Conservation (phyloP, 2,329 filamentous ascomycete genomes). For the Cytospora paraplurivora region DNA sequence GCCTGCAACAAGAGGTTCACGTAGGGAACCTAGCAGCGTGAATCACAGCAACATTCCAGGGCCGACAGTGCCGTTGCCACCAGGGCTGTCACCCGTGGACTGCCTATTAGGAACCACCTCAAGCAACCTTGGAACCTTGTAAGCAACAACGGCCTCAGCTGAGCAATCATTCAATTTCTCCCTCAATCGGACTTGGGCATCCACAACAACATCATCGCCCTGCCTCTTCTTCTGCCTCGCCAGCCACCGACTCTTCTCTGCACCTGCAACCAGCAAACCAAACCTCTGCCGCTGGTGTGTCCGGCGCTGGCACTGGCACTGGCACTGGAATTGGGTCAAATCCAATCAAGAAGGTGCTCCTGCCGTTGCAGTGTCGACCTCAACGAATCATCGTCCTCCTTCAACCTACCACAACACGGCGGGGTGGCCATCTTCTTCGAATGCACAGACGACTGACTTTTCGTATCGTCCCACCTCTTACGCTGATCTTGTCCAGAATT, state of each 20-base stretch:
- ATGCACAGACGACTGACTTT: not conserved
- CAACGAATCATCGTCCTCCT: conserved; percentile 13
- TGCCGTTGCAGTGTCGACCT: conserved; percentile 13
- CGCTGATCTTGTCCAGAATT: conserved; percentile 1
- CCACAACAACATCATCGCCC: conserved; percentile 16
- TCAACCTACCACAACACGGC: conserved; percentile 7
- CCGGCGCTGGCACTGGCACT: conserved; percentile 25
- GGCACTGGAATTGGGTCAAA: conserved; percentile 14
- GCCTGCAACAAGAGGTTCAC: too few species aligned
- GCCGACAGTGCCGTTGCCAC: conserved; percentile 6
- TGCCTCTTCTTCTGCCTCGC: conserved; percentile 20
- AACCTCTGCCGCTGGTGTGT: conserved; percentile 23
- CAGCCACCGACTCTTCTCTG: conserved; percentile 26
- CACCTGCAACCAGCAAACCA: conserved; percentile 28
- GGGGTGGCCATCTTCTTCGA: conserved; percentile 1
- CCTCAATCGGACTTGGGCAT: conserved; percentile 17
- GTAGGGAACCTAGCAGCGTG: not conserved
- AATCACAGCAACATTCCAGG: conserved; percentile 12
- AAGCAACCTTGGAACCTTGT: not conserved
- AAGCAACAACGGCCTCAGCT: not conserved
- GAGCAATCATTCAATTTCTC: conserved; percentile 11
- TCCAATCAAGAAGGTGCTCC: conserved; percentile 15
- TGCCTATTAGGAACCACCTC: too few species aligned
- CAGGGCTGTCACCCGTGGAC: too few species aligned
- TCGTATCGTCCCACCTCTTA: conserved; percentile 4